phyloP scores from a whole-genome alignment of 352 stramenopile genomes.

The Globisporangium emineosum region DNA sequence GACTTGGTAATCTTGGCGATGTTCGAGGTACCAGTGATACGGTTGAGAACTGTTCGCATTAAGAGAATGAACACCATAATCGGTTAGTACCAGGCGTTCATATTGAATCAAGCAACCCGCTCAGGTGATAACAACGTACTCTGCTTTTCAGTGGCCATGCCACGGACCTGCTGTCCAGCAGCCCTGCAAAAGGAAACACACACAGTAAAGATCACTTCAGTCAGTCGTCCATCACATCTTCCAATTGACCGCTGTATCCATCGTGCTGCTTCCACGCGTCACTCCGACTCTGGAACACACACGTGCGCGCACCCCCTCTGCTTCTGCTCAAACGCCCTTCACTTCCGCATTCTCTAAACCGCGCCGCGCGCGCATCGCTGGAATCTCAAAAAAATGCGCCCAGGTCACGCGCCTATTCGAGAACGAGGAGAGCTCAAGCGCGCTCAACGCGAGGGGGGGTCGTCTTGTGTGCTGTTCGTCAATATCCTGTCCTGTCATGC shows the following conservation, averaged over 20 bases:
- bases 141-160: constrained; percentile 99
- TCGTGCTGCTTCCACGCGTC: too few species aligned
- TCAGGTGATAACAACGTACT: constrained; percentile 53
- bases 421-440: too few species aligned
- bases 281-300: background rate
- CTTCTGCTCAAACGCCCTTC: background rate
- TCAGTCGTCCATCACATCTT: constrained; percentile 1
- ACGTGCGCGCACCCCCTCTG: background rate
- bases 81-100: background rate
- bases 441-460: too few species aligned
- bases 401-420: background rate
- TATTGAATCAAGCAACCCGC: background rate
- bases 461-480: too few species aligned
- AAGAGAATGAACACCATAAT: background rate
- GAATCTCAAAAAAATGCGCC: too few species aligned
- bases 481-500: too few species aligned
- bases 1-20: constrained; percentile 99
- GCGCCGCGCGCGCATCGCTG: too few species aligned
- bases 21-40: constrained; percentile 98
- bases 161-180: constrained; percentile 79
- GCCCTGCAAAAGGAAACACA: constrained; percentile 32
- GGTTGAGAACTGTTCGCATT: constrained; percentile 77
- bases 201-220: background rate
- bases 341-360: background rate
- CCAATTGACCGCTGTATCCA: too few species aligned